Conservation (phyloP, 2,329 filamentous ascomycete species). For the Phyllosticta citriasiana region DNA sequence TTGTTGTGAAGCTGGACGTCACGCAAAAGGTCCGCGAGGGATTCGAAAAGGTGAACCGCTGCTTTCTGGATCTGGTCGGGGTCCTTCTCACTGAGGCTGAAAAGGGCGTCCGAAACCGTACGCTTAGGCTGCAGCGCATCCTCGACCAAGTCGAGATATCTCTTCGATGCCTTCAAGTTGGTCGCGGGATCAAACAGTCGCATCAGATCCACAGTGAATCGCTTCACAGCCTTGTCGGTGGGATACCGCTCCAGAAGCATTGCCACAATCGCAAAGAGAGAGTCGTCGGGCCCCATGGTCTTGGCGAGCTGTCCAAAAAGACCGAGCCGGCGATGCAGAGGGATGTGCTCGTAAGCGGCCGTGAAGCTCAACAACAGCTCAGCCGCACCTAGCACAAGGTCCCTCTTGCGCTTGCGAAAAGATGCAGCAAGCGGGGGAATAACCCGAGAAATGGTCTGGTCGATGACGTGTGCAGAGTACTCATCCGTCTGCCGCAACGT, state of each 20-base stretch:
- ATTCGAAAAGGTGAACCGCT: slow-evolving; percentile 28
- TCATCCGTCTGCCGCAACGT: slow-evolving; percentile 89
- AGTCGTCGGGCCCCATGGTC: slow-evolving; percentile 76
- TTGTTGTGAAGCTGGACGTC: slow-evolving; percentile 23
- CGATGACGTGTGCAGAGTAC: slow-evolving; percentile 92
- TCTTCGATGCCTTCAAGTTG: slow-evolving; percentile 67
- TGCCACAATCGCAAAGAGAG: slow-evolving; percentile 75
- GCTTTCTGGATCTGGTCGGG: slow-evolving; percentile 25
- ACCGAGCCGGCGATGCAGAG: slow-evolving; percentile 69
- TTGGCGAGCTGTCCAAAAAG: slow-evolving; percentile 78
- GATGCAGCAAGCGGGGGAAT: slow-evolving; percentile 85
- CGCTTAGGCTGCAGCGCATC: slow-evolving; percentile 71
- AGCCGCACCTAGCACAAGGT: slow-evolving; percentile 70
- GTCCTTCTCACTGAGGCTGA: slow-evolving; percentile 49
- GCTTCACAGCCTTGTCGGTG: slow-evolving; percentile 59
- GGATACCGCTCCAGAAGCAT: slow-evolving; percentile 89
- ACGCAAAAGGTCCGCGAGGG: slow-evolving; percentile 28
- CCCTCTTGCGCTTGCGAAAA: slow-evolving; percentile 65
- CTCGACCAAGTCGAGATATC: slow-evolving; percentile 62
- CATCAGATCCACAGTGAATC: slow-evolving; percentile 67
- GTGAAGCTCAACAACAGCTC: slow-evolving; percentile 93
- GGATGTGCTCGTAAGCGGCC: slow-evolving; percentile 92
- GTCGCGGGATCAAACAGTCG: slow-evolving; percentile 61
- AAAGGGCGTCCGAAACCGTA: slow-evolving; percentile 59
- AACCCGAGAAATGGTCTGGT: slow-evolving; percentile 83